A percentile compares a stretch with the other conserved stretches of the same genome.
These are phyloP conservation scores for Scheffersomyces stambukii DNA, from an alignment of 1,139 yeast genomes.

Conservation along the genomic window DNA sequence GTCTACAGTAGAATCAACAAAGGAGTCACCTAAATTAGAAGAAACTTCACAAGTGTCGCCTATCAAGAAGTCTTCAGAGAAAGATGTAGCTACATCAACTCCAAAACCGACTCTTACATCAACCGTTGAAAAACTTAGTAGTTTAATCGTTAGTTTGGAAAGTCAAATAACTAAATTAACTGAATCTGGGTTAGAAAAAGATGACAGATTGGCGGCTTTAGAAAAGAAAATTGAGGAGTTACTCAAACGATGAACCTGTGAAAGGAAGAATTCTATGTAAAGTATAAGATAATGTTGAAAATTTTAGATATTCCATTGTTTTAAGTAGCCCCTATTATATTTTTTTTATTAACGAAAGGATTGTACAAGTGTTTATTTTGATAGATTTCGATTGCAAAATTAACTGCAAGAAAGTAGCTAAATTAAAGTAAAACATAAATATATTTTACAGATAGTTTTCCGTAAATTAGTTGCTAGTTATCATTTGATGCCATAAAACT, in stretches of 20 bases:
- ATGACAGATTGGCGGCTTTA: constrained; percentile 47
- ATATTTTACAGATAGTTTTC: too few species aligned
- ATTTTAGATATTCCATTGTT: constrained; percentile 1
- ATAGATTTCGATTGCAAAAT: constrained; percentile 3
- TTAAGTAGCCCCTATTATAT: too few species aligned
- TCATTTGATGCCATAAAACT: constrained; percentile 54
- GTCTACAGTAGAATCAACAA: too few species aligned
- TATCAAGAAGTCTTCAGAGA: too few species aligned
- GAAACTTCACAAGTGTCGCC: too few species aligned
- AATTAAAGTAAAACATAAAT: too few species aligned
- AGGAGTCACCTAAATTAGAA: too few species aligned
- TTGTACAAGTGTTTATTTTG: constrained; percentile 1
- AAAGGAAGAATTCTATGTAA: background rate
- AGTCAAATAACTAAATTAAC: constrained; percentile 48
- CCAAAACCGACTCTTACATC: constrained; percentile 58
- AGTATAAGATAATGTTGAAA: background rate
- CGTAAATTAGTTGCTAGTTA: too few species aligned
- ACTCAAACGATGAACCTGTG: constrained; percentile 20
- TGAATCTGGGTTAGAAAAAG: constrained; percentile 56
- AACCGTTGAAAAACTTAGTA: constrained; percentile 61
- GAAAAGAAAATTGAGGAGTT: constrained; percentile 41
- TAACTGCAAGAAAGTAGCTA: background rate
- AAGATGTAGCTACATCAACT: too few species aligned
- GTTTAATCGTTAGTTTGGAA: constrained; percentile 54
- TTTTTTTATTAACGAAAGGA: constrained; percentile 1